Base-by-base conservation (phyloP, 2,329 filamentous ascomycete species). In the Trichoderma sp. region DNA sequence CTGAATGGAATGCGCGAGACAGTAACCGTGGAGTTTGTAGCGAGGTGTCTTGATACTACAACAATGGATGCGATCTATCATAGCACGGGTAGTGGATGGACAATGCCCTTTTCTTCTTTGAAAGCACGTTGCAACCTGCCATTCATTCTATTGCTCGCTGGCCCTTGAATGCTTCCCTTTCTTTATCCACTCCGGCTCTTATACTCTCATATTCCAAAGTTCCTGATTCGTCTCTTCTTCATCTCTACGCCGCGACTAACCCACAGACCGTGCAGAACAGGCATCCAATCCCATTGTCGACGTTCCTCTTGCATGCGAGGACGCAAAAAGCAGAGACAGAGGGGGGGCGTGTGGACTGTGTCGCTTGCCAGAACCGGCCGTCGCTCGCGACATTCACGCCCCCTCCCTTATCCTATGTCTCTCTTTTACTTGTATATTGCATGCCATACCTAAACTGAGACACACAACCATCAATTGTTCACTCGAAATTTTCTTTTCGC, bases 271-370 rank as follows among this genome's bases (percentile, higher is more conserved):
- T 32, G 20, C 53, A 68, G 43, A 61, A 28, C 55, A 62, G 57
- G 39, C 57, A 69, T 47, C 39, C 66, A 69, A 43, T 69, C 66
- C 66, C 43, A 62, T 62, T 53, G 39, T 69, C 55, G n/a, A 58
- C 66, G 57, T 69, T 69, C 66, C 66, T 69, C 66, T 34, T 68
- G 55, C 66, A 68, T 61, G 66, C 66, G 61, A 68, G 66, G 66
- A 68, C 66, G 66, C 55, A 58, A 34, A 34, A 32, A 69, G 66
- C 53, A 50, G 39, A 59, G 57, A 69, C 36, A 62, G 26, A 50
- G 30, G 57, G 57, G 55, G 66, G 66, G 65, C 11, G 65, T 61
- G 66, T 26, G 26, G 66, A 23, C 55, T 15, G 53, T 6, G 28
- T 43, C 55, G 28, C 39, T 53, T 69, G 30, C 39, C 66, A 61